Conservation (phyloP, 1,284 basidiomycete species). For the Boletus albobrunnescens region DNA sequence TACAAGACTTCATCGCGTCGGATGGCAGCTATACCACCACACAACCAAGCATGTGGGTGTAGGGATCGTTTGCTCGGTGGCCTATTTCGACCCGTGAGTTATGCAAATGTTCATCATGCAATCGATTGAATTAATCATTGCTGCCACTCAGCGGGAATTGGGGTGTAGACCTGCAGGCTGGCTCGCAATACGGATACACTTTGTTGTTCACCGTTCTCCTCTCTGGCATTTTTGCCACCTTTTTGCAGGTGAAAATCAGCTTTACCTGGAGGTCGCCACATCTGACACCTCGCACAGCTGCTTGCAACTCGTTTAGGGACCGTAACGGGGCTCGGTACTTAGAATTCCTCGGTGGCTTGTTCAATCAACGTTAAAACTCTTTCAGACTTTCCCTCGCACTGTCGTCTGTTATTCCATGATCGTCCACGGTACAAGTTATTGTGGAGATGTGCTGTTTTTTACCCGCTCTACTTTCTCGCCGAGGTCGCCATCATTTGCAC, state of each 20-base stretch:
- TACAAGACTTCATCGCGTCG: constrained; percentile 15
- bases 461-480: constrained; percentile 50
- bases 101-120: background rate
- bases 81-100: constrained; percentile 54
- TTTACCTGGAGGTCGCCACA: background rate
- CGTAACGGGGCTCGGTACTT: constrained; percentile 47
- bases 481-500: constrained; percentile 71
- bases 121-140: constrained; percentile 2
- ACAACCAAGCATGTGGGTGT: constrained; percentile 44
- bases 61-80: constrained; percentile 50
- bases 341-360: background rate
- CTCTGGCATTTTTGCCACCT: constrained; percentile 62
- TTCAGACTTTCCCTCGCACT: constrained; percentile 53
- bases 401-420: constrained; percentile 53
- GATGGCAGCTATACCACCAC: constrained; percentile 36
- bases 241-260: constrained; percentile 45
- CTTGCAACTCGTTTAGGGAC: constrained; percentile 45
- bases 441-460: constrained; percentile 49
- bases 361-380: background rate
- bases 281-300: constrained; percentile 32
- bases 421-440: constrained; percentile 45
- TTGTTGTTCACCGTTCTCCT: constrained; percentile 72
- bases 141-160: constrained; percentile 47
- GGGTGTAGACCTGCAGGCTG: constrained; percentile 56
- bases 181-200: constrained; percentile 65